Percentiles rank a stretch among this genome's conserved stretches.
Conservation (phyloP, 352 stramenopile genomes). For the Peronosclerospora sorghi region DNA sequence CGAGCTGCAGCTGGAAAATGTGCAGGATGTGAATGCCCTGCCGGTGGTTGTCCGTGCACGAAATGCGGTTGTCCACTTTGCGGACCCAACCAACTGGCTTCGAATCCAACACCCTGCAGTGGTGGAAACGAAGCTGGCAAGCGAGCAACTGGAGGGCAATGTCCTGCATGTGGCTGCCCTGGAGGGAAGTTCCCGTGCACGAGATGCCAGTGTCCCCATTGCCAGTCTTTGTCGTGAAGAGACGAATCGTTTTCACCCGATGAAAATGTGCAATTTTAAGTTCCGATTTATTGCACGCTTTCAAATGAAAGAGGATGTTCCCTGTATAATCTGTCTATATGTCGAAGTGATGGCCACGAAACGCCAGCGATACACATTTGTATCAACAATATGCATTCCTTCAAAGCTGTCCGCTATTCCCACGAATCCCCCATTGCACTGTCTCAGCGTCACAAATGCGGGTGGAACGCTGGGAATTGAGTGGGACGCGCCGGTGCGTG, state of each 20-base stretch:
- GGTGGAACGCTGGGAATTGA: slow-evolving; percentile 33
- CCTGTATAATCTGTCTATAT: too few species aligned
- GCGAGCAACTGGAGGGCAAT: slow-evolving; percentile 2
- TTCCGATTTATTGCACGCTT: too few species aligned
- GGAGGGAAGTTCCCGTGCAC: slow-evolving; percentile 11
- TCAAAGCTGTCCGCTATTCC: slow-evolving; percentile 56
- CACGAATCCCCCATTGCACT: too few species aligned
- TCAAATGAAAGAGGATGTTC: too few species aligned
- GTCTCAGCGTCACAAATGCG: too few species aligned
- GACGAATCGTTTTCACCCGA: too few species aligned
- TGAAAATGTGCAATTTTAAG: too few species aligned
- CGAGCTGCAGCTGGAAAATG: slow-evolving; percentile 10
- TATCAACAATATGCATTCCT: slow-evolving; percentile 16
- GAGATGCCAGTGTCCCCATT: slow-evolving; percentile 9
- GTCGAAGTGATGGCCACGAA: too few species aligned
- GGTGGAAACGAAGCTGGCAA: slow-evolving; percentile 1
- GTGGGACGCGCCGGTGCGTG: too few species aligned
- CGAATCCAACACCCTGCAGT: too few species aligned
- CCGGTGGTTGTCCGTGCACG: slow-evolving; percentile 7
- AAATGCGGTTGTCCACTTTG: slow-evolving; percentile 15
- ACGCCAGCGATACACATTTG: slow-evolving; percentile 41
- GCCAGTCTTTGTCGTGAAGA: too few species aligned
- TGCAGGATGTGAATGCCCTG: too few species aligned
- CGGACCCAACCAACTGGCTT: slow-evolving; percentile 2
- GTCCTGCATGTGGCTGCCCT: slow-evolving; percentile 14